Conservation (phyloP, 2,329 filamentous ascomycete genomes). For the Colletotrichum tropicicola region DNA sequence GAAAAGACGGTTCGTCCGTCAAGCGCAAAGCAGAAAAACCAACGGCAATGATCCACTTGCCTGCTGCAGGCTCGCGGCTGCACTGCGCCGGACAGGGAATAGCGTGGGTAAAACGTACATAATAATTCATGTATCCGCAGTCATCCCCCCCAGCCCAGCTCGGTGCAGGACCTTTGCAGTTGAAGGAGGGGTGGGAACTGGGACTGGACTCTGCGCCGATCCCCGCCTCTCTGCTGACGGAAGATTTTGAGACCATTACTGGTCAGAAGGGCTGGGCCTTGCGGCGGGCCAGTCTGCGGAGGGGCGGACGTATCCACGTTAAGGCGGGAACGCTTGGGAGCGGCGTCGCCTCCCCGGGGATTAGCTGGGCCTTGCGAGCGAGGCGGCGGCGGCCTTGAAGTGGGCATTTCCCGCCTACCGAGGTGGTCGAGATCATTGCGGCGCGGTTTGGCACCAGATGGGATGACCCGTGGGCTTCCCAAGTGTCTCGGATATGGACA, state of each 20-base stretch:
- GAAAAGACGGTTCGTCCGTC: slow-evolving; percentile 19
- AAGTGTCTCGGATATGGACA: slow-evolving; percentile 22
- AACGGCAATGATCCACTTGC: slow-evolving; percentile 23
- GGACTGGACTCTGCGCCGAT: not conserved
- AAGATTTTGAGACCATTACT: slow-evolving; percentile 2
- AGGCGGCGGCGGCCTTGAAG: not conserved
- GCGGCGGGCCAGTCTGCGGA: not conserved
- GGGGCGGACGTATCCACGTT: not conserved
- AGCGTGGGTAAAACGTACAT: slow-evolving; percentile 10
- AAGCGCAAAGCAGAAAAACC: slow-evolving; percentile 17
- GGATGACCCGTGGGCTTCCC: slow-evolving; percentile 14
- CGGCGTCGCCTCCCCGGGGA: slow-evolving; percentile 17
- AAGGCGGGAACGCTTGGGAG: not conserved
- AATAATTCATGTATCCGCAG: slow-evolving; percentile 16
- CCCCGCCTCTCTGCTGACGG: slow-evolving; percentile 19
- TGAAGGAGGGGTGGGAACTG: not conserved
- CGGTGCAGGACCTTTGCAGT: not conserved
- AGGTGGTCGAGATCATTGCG: slow-evolving; percentile 8
- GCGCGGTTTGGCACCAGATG: not conserved
- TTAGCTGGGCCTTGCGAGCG: not conserved
- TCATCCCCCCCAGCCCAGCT: slow-evolving; percentile 23
- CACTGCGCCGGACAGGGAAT: slow-evolving; percentile 24
- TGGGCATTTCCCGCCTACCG: slow-evolving; percentile 20
- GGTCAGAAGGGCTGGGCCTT: not conserved
- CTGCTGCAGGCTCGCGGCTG: slow-evolving; percentile 29